Base-by-base conservation (phyloP, 2,329 filamentous ascomycete genomes). In the Pseudocercospora eumusae region DNA sequence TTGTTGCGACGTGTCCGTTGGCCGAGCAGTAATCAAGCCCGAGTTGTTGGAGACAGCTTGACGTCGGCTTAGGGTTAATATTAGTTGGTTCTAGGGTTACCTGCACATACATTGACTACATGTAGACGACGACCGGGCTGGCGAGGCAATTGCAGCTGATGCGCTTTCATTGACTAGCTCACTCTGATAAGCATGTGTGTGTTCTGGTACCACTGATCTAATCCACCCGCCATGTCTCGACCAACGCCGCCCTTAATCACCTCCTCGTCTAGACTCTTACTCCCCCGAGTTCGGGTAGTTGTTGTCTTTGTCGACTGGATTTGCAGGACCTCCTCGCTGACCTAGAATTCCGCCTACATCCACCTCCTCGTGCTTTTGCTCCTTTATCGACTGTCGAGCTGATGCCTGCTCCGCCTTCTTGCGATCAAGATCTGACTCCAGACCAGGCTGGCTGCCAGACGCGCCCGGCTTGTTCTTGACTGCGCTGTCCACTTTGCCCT, bases 381-480 rank as follows among this genome's bases (percentile, higher is more conserved):
- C 67, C 70, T 81, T 74, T 33, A 79, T 71, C 20, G 71, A 73
- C 57, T 79, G 76, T 45, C 80, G 69, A 23, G 74, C 69, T 15
- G 74, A 75, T 8, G 76, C 74, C 68, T 82, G 80, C 73, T 82
- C 80, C 2, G 74, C 78, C 72, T 82, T 82, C 73, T 82, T 82
- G 71, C 78, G 73, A 10, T 82, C 80, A 67, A 82, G 66, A 73
- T 81, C 79, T 6, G 65, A 73, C 63, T 77, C 79, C 57, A 82
- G 61, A 47, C 78, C 79, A 5, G 68, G 71, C 71, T 79, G 75
- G 8, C 62, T 65, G 3, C 73, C 74, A 23, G 69, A 68, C 18
- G 73, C 72, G 13, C 78, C 79, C 2, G 75, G 73, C 68, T 74
- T 72, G 21, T 59, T 40, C 9, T 73, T 71, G 8, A 82, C 80